These are phyloP conservation scores for Xylaria sp. DNA, from an alignment of 2,329 filamentous ascomycete genomes.

Conservation along the genomic window DNA sequence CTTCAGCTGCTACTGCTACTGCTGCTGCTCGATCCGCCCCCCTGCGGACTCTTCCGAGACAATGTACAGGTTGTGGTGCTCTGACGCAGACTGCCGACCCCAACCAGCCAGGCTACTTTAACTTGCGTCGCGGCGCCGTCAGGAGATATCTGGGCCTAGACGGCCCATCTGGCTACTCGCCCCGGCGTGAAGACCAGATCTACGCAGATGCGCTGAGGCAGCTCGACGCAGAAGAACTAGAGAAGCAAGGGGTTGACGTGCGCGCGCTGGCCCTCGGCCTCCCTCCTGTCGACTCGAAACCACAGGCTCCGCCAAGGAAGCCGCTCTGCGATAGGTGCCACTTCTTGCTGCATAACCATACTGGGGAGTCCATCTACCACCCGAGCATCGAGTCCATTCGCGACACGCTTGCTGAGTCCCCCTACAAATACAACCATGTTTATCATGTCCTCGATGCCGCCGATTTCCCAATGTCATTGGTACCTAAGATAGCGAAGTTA, in stretches of 20 bases:
- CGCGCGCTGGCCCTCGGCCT: constrained; percentile 51
- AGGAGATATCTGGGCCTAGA: constrained; percentile 58
- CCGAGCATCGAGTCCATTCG: constrained; percentile 84
- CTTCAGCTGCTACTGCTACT: background rate
- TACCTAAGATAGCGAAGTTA: constrained; percentile 78
- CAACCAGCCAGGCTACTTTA: constrained; percentile 67
- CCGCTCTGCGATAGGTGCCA: constrained; percentile 92
- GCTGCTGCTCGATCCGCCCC: constrained; percentile 12
- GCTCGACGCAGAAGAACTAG: constrained; percentile 56
- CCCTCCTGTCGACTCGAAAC: constrained; percentile 33
- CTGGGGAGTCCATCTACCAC: constrained; percentile 78
- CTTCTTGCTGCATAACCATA: constrained; percentile 78
- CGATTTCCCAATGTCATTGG: constrained; percentile 93
- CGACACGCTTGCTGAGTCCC: constrained; percentile 87
- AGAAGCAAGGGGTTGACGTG: constrained; percentile 60
- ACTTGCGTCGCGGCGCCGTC: constrained; percentile 62
- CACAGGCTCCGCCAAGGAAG: constrained; percentile 48
- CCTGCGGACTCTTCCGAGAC: constrained; percentile 59
- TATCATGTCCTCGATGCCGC: constrained; percentile 96
- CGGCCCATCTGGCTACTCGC: constrained; percentile 41
- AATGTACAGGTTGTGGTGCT: constrained; percentile 74
- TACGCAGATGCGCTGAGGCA: constrained; percentile 58
- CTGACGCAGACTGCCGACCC: constrained; percentile 67
- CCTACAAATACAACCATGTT: constrained; percentile 90
- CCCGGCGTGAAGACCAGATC: constrained; percentile 57